Evolutionary conservation across 2,329 filamentous ascomycete species (phyloP).

Genomic region (Beauveria medogensis): DNA sequence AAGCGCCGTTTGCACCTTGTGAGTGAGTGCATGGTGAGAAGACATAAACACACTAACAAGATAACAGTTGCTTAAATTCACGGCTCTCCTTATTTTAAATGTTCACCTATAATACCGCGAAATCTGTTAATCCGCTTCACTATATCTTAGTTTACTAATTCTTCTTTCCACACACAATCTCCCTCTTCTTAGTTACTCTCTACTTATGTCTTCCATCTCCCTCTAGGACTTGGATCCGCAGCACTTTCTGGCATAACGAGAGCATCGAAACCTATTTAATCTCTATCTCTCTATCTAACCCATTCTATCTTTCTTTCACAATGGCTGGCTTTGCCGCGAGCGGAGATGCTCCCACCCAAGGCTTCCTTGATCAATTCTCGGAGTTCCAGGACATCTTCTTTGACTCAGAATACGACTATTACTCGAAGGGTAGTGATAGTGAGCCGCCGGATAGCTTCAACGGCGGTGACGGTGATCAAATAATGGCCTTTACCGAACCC

Average conservation of each 20-base stretch:
- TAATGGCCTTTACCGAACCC: too few species aligned
- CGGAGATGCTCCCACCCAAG: neutral
- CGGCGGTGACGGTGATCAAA: too few species aligned
- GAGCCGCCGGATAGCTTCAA: fast-evolving
- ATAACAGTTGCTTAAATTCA: neutral
- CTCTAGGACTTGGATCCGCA: neutral
- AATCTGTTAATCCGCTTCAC: neutral
- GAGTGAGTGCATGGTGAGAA: neutral
- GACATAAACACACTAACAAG: neutral
- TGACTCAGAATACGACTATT: too few species aligned
- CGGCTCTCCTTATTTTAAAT: neutral
- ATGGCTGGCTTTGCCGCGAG: neutral
- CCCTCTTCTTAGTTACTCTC: neutral
- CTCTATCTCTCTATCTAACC: too few species aligned
- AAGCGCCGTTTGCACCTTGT: neutral
- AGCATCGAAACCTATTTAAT: neutral
- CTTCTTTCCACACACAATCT: neutral
- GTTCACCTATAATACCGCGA: neutral
- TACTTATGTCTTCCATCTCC: neutral
- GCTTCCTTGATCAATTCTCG: too few species aligned
- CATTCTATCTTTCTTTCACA: too few species aligned
- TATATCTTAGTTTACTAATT: neutral
- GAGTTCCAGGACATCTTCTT: too few species aligned
- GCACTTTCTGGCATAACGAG: neutral
- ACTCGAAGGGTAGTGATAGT: too few species aligned